phyloP scores from a whole-genome alignment of 345 rosid genomes.

The Gossypium anomalum region DNA sequence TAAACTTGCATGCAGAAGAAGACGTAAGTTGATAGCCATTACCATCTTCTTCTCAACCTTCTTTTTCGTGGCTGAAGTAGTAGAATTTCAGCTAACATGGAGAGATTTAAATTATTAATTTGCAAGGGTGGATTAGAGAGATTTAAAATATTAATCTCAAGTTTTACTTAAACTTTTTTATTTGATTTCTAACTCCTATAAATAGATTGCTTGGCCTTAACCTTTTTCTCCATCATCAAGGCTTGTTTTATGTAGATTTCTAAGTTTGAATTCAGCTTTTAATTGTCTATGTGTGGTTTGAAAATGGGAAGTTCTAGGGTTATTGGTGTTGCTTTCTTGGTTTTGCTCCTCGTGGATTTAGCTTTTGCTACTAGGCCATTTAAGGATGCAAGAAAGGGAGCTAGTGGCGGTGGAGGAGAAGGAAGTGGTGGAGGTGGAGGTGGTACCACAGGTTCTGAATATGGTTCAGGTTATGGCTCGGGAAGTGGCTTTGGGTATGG shows the following conservation, averaged over 20 bases:
- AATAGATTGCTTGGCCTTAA: not conserved
- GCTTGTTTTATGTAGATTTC: not conserved
- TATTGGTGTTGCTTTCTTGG: slow-evolving; percentile 38
- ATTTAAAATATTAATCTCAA: too few species aligned
- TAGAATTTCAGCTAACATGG: too few species aligned
- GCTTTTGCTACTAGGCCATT: slow-evolving; percentile 37
- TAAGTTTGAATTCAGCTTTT: not conserved
- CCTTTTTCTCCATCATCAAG: slow-evolving; percentile 5
- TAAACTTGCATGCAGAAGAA: too few species aligned
- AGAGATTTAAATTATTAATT: too few species aligned
- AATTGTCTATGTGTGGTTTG: not conserved
- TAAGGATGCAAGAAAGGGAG: slow-evolving; percentile 6
- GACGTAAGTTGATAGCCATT: too few species aligned
- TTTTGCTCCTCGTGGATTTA: slow-evolving; percentile 39
- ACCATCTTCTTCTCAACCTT: too few species aligned
- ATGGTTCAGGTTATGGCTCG: too few species aligned
- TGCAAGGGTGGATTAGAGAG: too few species aligned
- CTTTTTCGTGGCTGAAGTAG: too few species aligned
- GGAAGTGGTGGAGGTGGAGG: slow-evolving; percentile 25
- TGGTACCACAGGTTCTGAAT: too few species aligned
- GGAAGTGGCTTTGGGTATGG: too few species aligned
- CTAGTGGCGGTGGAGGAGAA: not conserved
- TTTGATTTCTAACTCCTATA: not conserved
- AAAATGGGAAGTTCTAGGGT: slow-evolving; percentile 30
- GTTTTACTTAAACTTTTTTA: too few species aligned